phyloP scores from a whole-genome alignment of 139 green algal genomes.

The Ulvella scutata region DNA sequence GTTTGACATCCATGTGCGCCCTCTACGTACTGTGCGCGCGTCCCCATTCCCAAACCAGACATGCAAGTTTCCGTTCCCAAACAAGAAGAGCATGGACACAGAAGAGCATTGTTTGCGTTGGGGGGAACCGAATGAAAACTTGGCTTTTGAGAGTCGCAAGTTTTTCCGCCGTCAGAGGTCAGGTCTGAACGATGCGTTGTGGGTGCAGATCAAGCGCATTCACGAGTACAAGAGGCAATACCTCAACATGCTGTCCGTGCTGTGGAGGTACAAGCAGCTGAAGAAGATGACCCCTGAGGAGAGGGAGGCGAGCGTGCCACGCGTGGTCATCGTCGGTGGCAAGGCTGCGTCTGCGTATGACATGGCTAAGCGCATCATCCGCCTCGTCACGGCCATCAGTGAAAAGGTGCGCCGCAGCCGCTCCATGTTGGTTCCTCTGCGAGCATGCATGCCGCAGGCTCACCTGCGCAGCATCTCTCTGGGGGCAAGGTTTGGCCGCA shows the following conservation, averaged over 20 bases:
- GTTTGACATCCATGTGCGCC: slow-evolving; percentile 77
- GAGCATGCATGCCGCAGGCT: too few relatives aligned
- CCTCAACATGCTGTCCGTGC: slow-evolving; percentile 78
- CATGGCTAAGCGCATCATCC: slow-evolving; percentile 97
- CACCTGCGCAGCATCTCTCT: too few relatives aligned
- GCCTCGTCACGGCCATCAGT: slow-evolving; percentile 77
- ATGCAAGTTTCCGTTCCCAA: too few relatives aligned
- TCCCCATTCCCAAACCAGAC: too few relatives aligned
- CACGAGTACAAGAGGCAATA: slow-evolving; percentile 99
- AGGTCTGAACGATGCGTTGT: background rate
- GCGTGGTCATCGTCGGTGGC: slow-evolving; percentile 86
- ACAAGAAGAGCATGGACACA: too few relatives aligned
- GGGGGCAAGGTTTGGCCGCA: too few relatives aligned
- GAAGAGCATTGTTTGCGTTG: too few relatives aligned
- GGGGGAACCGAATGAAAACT: too few relatives aligned
- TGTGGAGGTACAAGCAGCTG: slow-evolving; percentile 81
- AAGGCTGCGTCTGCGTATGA: slow-evolving; percentile 95
- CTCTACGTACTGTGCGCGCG: background rate
- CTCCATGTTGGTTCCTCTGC: too few relatives aligned
- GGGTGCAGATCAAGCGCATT: slow-evolving; percentile 89
- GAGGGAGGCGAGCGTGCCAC: slow-evolving; percentile 64
- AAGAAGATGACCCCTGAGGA: slow-evolving; percentile 74
- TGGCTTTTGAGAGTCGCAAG: too few relatives aligned
- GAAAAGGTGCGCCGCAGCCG: too few relatives aligned
- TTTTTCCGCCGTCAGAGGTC: too few relatives aligned